Evolutionary conservation across 768 basidiomycete species (phyloP).

Genomic region (Termitomyces titanicus): DNA sequence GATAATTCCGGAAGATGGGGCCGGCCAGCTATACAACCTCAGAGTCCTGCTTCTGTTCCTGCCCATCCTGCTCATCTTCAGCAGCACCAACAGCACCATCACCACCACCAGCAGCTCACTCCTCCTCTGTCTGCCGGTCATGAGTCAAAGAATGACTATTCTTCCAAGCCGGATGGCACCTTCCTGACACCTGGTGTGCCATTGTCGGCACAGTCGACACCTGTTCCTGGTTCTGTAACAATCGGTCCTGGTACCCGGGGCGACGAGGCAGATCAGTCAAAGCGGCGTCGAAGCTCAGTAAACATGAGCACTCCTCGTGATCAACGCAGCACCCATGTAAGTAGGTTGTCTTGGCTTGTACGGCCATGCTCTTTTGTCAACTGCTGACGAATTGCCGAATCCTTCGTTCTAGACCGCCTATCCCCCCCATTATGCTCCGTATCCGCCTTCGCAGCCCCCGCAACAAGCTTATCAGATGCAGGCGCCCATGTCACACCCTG

Average conservation of each 20-base stretch:
- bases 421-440: conserved; percentile 39
- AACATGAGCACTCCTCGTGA: conserved; percentile 39
- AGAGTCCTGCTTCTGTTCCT: conserved; percentile 22
- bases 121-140: conserved; percentile 44
- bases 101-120: conserved; percentile 44
- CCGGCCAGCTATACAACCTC: conserved; percentile 20
- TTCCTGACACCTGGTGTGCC: conserved; percentile 47
- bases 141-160: conserved; percentile 40
- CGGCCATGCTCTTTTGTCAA: background rate
- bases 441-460: conserved; percentile 33
- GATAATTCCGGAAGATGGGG: conserved; percentile 30
- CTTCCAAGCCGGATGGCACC: conserved; percentile 46
- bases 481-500: conserved; percentile 24
- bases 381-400: conserved; percentile 7
- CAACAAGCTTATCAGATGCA: conserved; percentile 30
- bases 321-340: conserved; percentile 49
- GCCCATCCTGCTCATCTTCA: conserved; percentile 23
- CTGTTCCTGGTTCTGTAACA: conserved; percentile 34
- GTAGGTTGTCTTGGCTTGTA: conserved; percentile 12
- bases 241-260: conserved; percentile 29
- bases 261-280: conserved; percentile 35
- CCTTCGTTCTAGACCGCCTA: conserved; percentile 29
- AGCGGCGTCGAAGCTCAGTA: conserved; percentile 39
- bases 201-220: conserved; percentile 38
- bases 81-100: conserved; percentile 32